Base-by-base conservation (phyloP, 1,139 yeast genomes). In the Debaryomyces nepalensis region DNA sequence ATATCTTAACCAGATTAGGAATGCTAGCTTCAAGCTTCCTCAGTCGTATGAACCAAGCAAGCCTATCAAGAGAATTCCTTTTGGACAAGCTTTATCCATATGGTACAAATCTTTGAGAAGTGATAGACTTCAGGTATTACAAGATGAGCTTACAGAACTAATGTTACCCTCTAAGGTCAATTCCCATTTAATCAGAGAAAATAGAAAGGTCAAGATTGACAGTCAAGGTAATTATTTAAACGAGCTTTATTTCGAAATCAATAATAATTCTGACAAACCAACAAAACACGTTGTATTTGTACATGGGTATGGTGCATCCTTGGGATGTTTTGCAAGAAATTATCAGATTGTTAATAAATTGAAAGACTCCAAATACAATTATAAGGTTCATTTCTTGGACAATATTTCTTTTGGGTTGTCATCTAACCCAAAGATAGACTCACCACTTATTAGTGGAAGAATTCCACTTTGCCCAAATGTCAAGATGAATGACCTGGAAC, bases 291-390 rank as follows among this genome's bases (percentile, higher is more conserved):
- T 85, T 18, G 89, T 90, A 4, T 71, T 93, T 54, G 57, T 93
- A 11, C 99, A 93, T 59, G 99, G 99, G 0, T 90, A 88, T 61
- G 97, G 96, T 0, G 95, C 98, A 0, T 85, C 96, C 0, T 73
- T 86, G 11, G 93, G 95, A 16, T 86, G 93, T 57, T 93, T 82
- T 66, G 90, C 89, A 51, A 72, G 90, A 43, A 91, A 88, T 55
- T 81, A 89, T 49, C 80, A 76, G 42, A 40, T 77, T 55, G 32
- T 69, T 77, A 59, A 70, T 46, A 50, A 61, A 19, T 60, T 73
- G 66, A 46, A 52, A 62, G 65, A 66, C 62, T 24, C 73, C 68
- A 40, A 72, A 61, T 59, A 70, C 60, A 58, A 76, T 54, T 66
- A 68, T 55, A 65, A 75, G 40, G 56, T 91, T 6, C 93, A 87